Conservation (phyloP, 1,284 basidiomycete species). For the Ustilago lituana region DNA sequence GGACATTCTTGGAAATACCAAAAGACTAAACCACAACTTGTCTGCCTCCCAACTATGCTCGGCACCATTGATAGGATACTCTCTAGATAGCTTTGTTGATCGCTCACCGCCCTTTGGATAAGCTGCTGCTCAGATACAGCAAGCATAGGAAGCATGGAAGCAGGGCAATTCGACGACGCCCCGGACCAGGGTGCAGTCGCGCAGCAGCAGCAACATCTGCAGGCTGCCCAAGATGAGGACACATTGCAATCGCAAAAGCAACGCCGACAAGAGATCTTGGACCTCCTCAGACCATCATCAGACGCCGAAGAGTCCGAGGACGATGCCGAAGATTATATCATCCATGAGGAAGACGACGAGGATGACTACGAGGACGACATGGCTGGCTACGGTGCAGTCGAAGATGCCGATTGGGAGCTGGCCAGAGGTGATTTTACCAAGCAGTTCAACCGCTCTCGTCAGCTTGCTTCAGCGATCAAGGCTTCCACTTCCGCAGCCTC, state of each 20-base stretch:
- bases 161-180: slow-evolving; percentile 45
- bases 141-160: slow-evolving; percentile 41
- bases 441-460: slow-evolving; percentile 64
- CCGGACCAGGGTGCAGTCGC: slow-evolving; percentile 11
- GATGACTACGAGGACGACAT: slow-evolving; percentile 43
- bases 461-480: slow-evolving; percentile 52
- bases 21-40: no score
- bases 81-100: no score
- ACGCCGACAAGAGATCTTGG: slow-evolving; percentile 40
- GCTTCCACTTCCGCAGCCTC: slow-evolving; percentile 6
- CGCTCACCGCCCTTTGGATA: no score
- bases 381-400: slow-evolving; percentile 50
- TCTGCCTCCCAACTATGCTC: no score
- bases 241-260: slow-evolving; percentile 17
- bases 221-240: slow-evolving; percentile 29
- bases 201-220: background rate
- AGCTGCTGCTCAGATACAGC: no score
- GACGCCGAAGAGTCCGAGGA: slow-evolving; percentile 39
- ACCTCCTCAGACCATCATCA: slow-evolving; percentile 31
- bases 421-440: slow-evolving; percentile 66
- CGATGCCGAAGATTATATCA: background rate
- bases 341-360: slow-evolving; percentile 31
- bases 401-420: slow-evolving; percentile 66
- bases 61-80: no score
- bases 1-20: no score